phyloP scores from a whole-genome alignment of 495 filamentous ascomycete genomes.

The Penicillium crystallinum region DNA sequence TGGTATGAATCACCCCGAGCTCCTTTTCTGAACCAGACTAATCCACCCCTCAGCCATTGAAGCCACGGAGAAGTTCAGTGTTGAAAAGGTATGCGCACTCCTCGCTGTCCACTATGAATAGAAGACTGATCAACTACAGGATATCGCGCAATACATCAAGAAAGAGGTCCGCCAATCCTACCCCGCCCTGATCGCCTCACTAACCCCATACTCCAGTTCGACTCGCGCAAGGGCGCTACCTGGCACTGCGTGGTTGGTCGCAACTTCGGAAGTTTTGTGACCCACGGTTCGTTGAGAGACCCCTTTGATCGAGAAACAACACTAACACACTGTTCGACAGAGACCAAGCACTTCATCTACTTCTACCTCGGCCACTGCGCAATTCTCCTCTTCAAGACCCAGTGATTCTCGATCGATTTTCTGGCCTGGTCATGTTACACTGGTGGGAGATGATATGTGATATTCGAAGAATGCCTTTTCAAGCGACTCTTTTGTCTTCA shows the following conservation, averaged over 20 bases:
- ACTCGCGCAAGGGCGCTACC: conserved; percentile 84
- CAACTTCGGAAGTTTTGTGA: conserved; percentile 99
- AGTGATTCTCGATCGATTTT: conserved; percentile 46
- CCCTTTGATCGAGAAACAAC: neutral
- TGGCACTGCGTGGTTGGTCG: conserved; percentile 99
- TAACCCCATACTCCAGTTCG: conserved; percentile 57
- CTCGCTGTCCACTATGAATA: conserved; percentile 1
- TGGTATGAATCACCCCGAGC: conserved; percentile 52
- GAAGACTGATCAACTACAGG: conserved; percentile 45
- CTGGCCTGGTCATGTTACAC: neutral
- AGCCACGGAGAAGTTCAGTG: conserved; percentile 85
- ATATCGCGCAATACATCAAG: conserved; percentile 97
- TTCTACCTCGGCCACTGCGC: conserved; percentile 99
- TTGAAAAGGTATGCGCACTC: conserved; percentile 71
- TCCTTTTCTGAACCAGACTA: conserved; percentile 1
- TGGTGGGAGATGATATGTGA: neutral
- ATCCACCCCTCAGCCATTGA: conserved; percentile 64
- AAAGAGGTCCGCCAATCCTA: conserved; percentile 61
- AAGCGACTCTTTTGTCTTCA: conserved; percentile 9
- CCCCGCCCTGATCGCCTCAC: conserved; percentile 11
- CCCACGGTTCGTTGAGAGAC: conserved; percentile 62
- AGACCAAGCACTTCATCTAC: conserved; percentile 99
- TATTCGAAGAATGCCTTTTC: conserved; percentile 1
- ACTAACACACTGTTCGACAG: conserved; percentile 41
- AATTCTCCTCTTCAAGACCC: conserved; percentile 98